Conservation (phyloP, 2,329 filamentous ascomycete genomes). For the Aspergillus proliferans region DNA sequence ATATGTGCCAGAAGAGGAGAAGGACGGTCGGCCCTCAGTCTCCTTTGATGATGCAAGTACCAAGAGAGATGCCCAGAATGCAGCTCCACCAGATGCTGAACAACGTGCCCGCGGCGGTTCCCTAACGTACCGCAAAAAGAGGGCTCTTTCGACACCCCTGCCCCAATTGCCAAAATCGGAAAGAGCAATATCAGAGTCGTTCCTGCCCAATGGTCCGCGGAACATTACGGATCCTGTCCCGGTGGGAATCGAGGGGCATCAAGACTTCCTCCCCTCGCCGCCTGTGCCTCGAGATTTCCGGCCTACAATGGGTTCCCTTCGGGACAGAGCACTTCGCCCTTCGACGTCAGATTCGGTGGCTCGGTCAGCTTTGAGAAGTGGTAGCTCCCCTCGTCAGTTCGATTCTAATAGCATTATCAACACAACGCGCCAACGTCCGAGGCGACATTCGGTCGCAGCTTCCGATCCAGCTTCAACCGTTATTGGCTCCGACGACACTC, state of each 20-base stretch:
- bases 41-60: conserved; percentile 18
- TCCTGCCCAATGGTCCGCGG: conserved; percentile 24
- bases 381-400: conserved; percentile 14
- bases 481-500: conserved; percentile 56
- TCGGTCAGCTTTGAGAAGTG: conserved; percentile 22
- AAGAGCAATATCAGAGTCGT: conserved; percentile 17
- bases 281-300: conserved; percentile 19
- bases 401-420: conserved; percentile 15
- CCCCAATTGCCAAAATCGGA: conserved; percentile 20
- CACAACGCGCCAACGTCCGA: conserved; percentile 34
- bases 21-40: conserved; percentile 10
- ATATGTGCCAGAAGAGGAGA: conserved; percentile 8
- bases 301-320: conserved; percentile 14
- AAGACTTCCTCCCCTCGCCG: conserved; percentile 16
- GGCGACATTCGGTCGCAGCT: conserved; percentile 50
- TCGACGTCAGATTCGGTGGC: conserved; percentile 23
- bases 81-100: conserved; percentile 21
- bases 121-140: conserved; percentile 23
- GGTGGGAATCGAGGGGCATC: conserved; percentile 8
- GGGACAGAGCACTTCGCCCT: conserved; percentile 14
- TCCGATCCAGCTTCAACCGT: conserved; percentile 56
- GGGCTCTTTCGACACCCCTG: conserved; percentile 24
- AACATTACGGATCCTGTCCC: conserved; percentile 38
- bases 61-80: conserved; percentile 14
- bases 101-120: conserved; percentile 24